Conservation (phyloP, 169 alveolate species). For the Plasmodium coatneyi region DNA sequence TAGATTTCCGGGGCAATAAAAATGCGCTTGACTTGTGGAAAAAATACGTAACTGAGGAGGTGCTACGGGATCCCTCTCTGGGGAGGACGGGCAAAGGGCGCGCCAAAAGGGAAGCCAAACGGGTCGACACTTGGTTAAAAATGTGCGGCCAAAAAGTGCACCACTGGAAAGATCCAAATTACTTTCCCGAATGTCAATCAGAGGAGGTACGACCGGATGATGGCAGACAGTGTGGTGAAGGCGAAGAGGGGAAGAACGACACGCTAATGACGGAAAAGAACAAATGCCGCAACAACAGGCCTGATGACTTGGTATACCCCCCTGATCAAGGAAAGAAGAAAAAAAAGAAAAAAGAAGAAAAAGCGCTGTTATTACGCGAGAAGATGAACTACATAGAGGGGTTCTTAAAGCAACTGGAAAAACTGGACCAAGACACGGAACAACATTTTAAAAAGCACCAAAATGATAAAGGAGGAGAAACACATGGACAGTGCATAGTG, state of each 20-base stretch:
- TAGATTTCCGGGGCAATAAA: background rate
- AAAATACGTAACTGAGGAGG: constrained; percentile 26
- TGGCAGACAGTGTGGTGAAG: background rate
- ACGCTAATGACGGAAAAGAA: background rate
- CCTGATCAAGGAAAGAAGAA: background rate
- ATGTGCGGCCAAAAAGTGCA: background rate
- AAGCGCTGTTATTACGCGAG: background rate
- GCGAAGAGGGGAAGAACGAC: background rate
- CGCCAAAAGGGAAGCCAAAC: background rate
- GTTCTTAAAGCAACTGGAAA: constrained; percentile 24
- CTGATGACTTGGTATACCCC: background rate
- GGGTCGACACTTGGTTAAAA: background rate
- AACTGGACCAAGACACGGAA: constrained; percentile 3
- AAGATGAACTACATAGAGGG: background rate
- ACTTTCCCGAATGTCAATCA: background rate
- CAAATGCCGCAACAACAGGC: background rate
- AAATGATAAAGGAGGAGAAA: constrained; percentile 8
- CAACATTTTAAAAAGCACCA: background rate
- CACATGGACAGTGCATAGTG: background rate
- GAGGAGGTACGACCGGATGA: background rate
- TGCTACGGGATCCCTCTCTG: background rate
- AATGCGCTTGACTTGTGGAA: constrained; percentile 50
- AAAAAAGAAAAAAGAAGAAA: too few relatives aligned
- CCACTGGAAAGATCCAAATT: constrained; percentile 29
- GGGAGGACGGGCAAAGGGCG: background rate